These are phyloP conservation scores for Oleoguttula mirabilis DNA, from an alignment of 495 filamentous ascomycete species.

Conservation along the genomic window DNA sequence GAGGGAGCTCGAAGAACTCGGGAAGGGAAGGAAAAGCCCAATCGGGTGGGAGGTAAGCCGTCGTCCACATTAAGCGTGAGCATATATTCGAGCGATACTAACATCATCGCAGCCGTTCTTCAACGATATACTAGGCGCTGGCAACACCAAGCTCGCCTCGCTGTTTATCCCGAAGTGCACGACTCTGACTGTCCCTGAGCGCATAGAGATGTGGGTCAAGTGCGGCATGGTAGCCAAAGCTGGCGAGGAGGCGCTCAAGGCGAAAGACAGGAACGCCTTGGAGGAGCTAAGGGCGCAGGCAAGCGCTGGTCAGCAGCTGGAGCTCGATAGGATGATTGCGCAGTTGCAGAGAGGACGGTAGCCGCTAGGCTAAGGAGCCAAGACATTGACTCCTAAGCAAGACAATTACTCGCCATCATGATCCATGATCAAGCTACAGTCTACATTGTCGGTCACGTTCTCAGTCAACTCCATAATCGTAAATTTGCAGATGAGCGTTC, in stretches of 20 bases:
- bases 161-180: conserved; percentile 82
- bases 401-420: no score
- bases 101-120: conserved; percentile 81
- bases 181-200: conserved; percentile 45
- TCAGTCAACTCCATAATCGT: no score
- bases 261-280: conserved; percentile 60
- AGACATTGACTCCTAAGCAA: no score
- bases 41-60: conserved; percentile 88
- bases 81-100: not conserved
- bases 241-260: conserved; percentile 77
- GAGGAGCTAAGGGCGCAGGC: conserved; percentile 47
- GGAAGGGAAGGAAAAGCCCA: conserved; percentile 60
- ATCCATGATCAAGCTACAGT: no score
- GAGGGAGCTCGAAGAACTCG: conserved; percentile 80
- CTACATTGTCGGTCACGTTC: no score
- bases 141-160: conserved; percentile 77
- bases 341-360: conserved; percentile 29
- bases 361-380: no score
- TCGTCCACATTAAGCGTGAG: conserved; percentile 6
- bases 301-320: conserved; percentile 40
- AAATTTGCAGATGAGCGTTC: no score
- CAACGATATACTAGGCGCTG: conserved; percentile 75
- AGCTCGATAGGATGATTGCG: conserved; percentile 52
- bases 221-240: conserved; percentile 85
- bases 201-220: conserved; percentile 90